A percentile compares a stretch with the other conserved stretches of the same genome.
Conservation (phyloP, 805 yeast genomes). For the Candida sithepensis region DNA sequence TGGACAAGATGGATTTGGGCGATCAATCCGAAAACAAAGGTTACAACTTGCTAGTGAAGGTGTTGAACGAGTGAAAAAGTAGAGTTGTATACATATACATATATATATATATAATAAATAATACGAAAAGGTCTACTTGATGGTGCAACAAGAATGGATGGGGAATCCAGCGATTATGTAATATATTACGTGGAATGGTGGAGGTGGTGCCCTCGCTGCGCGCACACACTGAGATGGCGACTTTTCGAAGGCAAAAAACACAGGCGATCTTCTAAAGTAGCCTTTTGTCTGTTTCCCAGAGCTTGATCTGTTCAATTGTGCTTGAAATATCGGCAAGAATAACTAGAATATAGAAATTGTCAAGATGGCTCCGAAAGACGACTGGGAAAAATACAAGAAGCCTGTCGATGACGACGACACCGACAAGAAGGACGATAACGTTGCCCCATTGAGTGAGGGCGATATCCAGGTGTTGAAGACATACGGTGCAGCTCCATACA, state of each 20-base stretch:
- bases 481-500: conserved; percentile 97
- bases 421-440: conserved; percentile 61
- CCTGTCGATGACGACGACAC: conserved; percentile 61
- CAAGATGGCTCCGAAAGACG: conserved; percentile 91
- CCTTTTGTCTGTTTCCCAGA: background rate
- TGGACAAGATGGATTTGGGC: background rate
- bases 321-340: background rate
- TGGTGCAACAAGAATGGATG: too few relatives aligned
- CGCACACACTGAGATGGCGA: background rate
- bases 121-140: too few relatives aligned
- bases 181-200: background rate
- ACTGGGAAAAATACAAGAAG: conserved; percentile 96
- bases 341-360: background rate
- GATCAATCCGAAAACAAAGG: conserved; percentile 51
- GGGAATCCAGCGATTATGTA: too few relatives aligned
- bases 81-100: background rate
- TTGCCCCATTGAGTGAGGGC: conserved; percentile 87
- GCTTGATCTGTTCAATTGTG: background rate
- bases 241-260: conserved; percentile 17
- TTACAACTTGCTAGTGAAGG: conserved; percentile 46
- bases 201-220: too few relatives aligned
- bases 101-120: too few relatives aligned
- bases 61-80: conserved; percentile 13
- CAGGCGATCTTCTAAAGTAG: background rate
- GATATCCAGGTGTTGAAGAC: conserved; percentile 97